These are phyloP conservation scores for Arthrobotrys pseudoclavata DNA, from an alignment of 2,329 filamentous ascomycete species.

Conservation along the genomic window DNA sequence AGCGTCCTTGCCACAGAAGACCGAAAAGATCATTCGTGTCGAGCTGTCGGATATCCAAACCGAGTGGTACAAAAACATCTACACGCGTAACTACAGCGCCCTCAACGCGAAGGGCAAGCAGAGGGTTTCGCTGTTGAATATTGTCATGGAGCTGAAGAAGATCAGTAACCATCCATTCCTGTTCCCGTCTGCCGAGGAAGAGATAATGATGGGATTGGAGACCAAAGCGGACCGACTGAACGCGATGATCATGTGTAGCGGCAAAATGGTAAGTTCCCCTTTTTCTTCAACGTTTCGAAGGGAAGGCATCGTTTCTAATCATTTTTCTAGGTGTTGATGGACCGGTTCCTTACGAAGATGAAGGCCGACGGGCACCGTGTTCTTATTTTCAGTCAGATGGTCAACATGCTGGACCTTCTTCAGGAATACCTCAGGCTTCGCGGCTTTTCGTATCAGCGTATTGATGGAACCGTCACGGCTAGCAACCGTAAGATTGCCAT, in stretches of 20 bases:
- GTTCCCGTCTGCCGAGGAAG: slow-evolving; percentile 93
- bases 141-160: slow-evolving; percentile 99
- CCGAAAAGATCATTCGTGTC: slow-evolving; percentile 98
- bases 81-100: slow-evolving; percentile 95
- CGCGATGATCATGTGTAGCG: slow-evolving; percentile 93
- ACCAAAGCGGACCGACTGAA: slow-evolving; percentile 92
- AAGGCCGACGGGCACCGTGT: slow-evolving; percentile 95
- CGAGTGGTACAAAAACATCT: slow-evolving; percentile 98
- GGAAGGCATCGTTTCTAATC: slow-evolving; percentile 19
- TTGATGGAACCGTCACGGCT: slow-evolving; percentile 94
- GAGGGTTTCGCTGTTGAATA: slow-evolving; percentile 94
- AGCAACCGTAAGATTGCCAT: slow-evolving; percentile 91
- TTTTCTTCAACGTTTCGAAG: neutral
- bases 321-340: slow-evolving; percentile 73
- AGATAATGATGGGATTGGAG: slow-evolving; percentile 82
- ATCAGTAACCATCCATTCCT: slow-evolving; percentile 99
- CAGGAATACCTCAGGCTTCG: slow-evolving; percentile 92
- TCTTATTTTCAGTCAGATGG: slow-evolving; percentile 99
- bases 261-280: slow-evolving; percentile 86
- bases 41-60: slow-evolving; percentile 96
- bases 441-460: slow-evolving; percentile 93
- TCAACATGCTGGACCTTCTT: slow-evolving; percentile 96
- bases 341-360: slow-evolving; percentile 92
- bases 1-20: slow-evolving; percentile 95
- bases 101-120: slow-evolving; percentile 86